Evolutionary conservation across 1,284 basidiomycete genomes (phyloP).

Genomic region (Polyporus tsugae): DNA sequence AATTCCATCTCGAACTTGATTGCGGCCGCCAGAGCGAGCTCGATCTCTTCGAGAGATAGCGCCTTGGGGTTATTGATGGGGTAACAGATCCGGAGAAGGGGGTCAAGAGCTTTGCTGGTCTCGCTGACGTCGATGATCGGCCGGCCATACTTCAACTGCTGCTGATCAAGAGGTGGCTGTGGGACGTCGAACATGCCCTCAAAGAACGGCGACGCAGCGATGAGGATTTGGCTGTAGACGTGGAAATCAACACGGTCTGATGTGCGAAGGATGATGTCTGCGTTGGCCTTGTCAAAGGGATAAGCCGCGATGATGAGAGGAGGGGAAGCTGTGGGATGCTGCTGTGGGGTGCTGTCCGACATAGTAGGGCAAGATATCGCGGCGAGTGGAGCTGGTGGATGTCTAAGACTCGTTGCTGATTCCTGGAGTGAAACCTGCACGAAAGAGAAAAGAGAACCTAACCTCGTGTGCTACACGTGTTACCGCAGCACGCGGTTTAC

Average conservation of each 20-base stretch:
- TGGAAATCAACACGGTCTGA: conserved; percentile 24
- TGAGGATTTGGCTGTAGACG: conserved; percentile 30
- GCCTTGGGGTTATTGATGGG: conserved; percentile 37
- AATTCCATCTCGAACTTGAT: conserved; percentile 34
- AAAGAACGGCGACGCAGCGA: conserved; percentile 33
- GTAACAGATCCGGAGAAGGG: conserved; percentile 49
- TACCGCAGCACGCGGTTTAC: neutral
- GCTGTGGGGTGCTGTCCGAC: neutral
- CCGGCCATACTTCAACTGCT: conserved; percentile 4
- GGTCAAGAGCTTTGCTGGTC: conserved; percentile 41
- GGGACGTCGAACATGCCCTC: conserved; percentile 29
- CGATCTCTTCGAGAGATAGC: conserved; percentile 19
- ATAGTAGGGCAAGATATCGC: neutral
- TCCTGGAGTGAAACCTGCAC: neutral
- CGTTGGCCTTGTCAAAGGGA: conserved; percentile 21
- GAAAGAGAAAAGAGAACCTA: neutral
- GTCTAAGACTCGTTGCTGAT: neutral
- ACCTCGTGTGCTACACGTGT: neutral
- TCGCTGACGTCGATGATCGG: conserved; percentile 44
- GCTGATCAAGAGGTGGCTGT: conserved; percentile 11
- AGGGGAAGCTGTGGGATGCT: neutral
- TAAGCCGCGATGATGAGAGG: neutral
- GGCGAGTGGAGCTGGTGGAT: neutral
- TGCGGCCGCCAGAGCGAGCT: conserved; percentile 25
- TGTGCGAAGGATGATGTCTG: conserved; percentile 22